Percentiles rank a stretch among this genome's conserved stretches.
Evolutionary conservation across 345 rosid species (phyloP).

Genomic region (Brassica cretica): DNA sequence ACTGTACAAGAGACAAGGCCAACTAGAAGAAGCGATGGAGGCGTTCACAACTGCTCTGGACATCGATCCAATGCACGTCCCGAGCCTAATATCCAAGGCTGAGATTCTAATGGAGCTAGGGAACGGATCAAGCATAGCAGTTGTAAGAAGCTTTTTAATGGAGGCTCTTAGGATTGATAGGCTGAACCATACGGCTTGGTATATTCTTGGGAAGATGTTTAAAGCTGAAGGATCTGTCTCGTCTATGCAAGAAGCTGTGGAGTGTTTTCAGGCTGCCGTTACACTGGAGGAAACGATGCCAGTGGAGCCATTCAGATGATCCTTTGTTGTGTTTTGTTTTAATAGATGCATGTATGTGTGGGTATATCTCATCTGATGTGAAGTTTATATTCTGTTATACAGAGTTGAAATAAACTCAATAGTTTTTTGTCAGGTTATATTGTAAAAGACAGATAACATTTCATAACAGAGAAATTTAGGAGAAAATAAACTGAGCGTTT

Average conservation of each 20-base stretch:
- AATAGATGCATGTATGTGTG: constrained; percentile 24
- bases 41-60: constrained; percentile 56
- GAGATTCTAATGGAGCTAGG: constrained; percentile 51
- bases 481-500: not conserved
- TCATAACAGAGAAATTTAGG: not conserved
- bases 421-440: constrained; percentile 22
- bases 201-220: constrained; percentile 63
- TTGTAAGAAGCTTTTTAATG: constrained; percentile 62
- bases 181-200: constrained; percentile 68
- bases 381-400: constrained; percentile 30
- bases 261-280: constrained; percentile 70
- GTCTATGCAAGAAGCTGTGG: constrained; percentile 52
- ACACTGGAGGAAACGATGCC: constrained; percentile 65
- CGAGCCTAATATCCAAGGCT: constrained; percentile 65
- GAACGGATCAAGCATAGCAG: constrained; percentile 38
- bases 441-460: not conserved
- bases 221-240: constrained; percentile 49
- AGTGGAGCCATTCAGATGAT: constrained; percentile 74
- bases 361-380: constrained; percentile 19
- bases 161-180: constrained; percentile 65
- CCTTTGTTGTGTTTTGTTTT: not conserved
- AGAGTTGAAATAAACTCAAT: not conserved
- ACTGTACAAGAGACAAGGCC: constrained; percentile 55
- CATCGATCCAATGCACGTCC: constrained; percentile 62
- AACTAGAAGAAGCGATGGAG: constrained; percentile 56